These are phyloP conservation scores for Salix koriyanagi DNA, from an alignment of 345 rosid genomes.

Conservation along the genomic window DNA sequence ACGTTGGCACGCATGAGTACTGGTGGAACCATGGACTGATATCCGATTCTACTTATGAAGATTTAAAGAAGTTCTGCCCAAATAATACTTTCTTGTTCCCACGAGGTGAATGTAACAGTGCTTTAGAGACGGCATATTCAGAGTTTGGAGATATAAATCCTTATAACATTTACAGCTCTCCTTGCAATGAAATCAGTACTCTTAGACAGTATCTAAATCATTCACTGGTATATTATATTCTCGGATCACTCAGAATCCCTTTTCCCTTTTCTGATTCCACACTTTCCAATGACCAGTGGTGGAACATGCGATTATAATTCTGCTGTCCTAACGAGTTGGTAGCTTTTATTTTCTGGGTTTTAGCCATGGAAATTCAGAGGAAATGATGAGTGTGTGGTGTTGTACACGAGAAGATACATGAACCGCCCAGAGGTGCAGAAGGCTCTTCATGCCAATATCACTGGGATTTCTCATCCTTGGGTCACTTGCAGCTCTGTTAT, in stretches of 20 bases:
- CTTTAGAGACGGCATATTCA: conserved; percentile 38
- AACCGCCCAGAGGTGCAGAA: conserved; percentile 59
- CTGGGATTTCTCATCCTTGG: conserved; percentile 41
- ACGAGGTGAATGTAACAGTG: conserved; percentile 31
- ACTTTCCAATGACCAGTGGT: not conserved
- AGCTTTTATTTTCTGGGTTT: not conserved
- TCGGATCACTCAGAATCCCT: not conserved
- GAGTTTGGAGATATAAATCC: conserved; percentile 52
- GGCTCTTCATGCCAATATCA: conserved; percentile 61
- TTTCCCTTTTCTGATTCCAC: not conserved
- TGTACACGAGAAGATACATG: conserved; percentile 50
- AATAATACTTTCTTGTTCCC: conserved; percentile 60
- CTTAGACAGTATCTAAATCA: conserved; percentile 13
- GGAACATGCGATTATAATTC: not conserved
- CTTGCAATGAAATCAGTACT: conserved; percentile 33
- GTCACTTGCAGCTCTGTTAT: conserved; percentile 44
- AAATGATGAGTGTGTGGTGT: conserved; percentile 57
- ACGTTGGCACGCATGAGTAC: conserved; percentile 43
- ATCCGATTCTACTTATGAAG: conserved; percentile 40
- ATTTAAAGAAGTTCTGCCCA: conserved; percentile 35
- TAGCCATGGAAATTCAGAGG: conserved; percentile 79
- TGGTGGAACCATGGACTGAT: conserved; percentile 78
- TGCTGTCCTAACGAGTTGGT: not conserved
- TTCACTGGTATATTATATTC: conserved; percentile 24
- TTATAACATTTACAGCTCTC: conserved; percentile 49